phyloP scores from a whole-genome alignment of 2,329 filamentous ascomycete genomes.

The Talaromyces sp. region DNA sequence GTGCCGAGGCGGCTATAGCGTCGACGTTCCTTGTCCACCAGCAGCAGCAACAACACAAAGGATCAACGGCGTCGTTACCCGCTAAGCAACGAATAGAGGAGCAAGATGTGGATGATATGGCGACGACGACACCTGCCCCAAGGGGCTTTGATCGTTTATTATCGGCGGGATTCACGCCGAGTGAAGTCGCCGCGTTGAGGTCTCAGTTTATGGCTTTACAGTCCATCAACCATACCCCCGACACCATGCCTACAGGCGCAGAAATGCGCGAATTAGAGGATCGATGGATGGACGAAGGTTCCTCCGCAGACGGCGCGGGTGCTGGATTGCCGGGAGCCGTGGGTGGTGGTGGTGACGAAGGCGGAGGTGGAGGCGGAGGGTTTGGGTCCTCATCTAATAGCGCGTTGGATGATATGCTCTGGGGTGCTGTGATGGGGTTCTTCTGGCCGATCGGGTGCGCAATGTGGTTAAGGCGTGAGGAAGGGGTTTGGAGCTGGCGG shows the following conservation, averaged over 20 bases:
- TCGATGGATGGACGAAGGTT: constrained; percentile 74
- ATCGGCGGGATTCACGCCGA: constrained; percentile 71
- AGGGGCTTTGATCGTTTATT: constrained; percentile 87
- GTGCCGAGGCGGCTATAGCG: constrained; percentile 55
- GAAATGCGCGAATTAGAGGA: constrained; percentile 78
- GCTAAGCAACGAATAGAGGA: not conserved
- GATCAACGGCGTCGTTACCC: not conserved
- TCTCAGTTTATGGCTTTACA: constrained; percentile 87
- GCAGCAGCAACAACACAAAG: constrained; percentile 14
- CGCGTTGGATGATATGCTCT: constrained; percentile 78
- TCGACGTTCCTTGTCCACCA: constrained; percentile 25
- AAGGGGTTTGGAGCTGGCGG: constrained; percentile 79
- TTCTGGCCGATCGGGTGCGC: constrained; percentile 88
- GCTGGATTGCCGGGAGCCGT: constrained; percentile 27
- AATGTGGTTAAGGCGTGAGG: constrained; percentile 79
- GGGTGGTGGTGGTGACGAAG: constrained; percentile 37
- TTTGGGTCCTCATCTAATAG: constrained; percentile 43
- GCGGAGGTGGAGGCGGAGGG: constrained; percentile 38
- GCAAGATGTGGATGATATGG: constrained; percentile 13
- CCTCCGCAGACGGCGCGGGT: constrained; percentile 44
- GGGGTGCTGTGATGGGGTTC: constrained; percentile 87
- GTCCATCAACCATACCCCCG: constrained; percentile 75
- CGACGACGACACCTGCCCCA: constrained; percentile 52
- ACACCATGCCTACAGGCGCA: constrained; percentile 78
- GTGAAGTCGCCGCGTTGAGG: constrained; percentile 79